Base-by-base conservation (phyloP, 208 protist species). In the Herpetomonas tarakana region DNA sequence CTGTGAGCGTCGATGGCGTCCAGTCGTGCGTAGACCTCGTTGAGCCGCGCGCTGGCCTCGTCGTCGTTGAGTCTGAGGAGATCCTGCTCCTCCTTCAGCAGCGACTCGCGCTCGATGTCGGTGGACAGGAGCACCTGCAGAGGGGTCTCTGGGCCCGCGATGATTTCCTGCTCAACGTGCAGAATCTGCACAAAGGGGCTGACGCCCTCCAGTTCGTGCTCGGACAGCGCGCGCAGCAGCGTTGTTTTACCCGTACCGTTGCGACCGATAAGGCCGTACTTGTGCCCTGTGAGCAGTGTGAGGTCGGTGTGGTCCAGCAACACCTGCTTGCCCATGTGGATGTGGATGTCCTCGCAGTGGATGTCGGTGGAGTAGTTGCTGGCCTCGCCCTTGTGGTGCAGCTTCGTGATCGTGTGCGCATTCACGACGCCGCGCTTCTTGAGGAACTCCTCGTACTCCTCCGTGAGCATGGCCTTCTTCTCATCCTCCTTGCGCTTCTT, bases 131-230 rank as follows among this genome's bases (percentile, higher is more conserved):
- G 75, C 56, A 96, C 85, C 65, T 96, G 80, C 16, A 95, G 68
- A 35, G 94, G 92, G 26, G 91, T 94, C 45, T 88, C 78, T 28
- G 60, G 52, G 30, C 81, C 83, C 1, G 86, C 78, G 3, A 92
- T 65, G 27, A 98, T 97, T 65, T 99, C 98, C 81, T 99, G 98
- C 73, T 99, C 97, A 31, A 99, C 93, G 71, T 99, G 97, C 11
- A 99, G 76, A 51, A 99, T 98, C 65, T 98, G 87, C 52, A 99
- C 76, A 85, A 98, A 93, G 21, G 83, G 82, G 24, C 98, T 98
- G 24, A 99, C 97, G 38, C 90, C 94, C 39, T 97, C 88, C 30
- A 99, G 74, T 47, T 93, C 90, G 22, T 78, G 76, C 63, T 97
- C 92, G 12, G 92, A 81, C 58, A 99, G 90, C 30, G 94, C 89